Conservation (phyloP, 306 rosid species). For the Pachyrhizus erosus region DNA sequence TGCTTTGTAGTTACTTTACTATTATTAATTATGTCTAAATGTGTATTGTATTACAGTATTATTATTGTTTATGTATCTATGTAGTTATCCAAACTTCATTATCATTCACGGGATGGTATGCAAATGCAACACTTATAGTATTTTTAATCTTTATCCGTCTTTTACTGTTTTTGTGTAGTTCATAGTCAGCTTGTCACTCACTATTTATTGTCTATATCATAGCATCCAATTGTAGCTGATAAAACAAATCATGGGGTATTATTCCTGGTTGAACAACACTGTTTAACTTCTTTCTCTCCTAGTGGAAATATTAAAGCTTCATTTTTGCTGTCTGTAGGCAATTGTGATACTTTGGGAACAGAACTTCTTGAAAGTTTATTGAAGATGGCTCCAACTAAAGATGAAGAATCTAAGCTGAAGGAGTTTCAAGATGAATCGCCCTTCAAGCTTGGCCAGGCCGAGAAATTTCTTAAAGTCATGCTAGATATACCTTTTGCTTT, state of each 20-base stretch:
- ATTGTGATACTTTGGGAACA: conserved; percentile 75
- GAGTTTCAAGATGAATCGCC: conserved; percentile 83
- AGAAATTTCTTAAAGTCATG: conserved; percentile 86
- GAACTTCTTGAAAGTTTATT: conserved; percentile 87
- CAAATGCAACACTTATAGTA: neutral
- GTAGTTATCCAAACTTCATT: neutral
- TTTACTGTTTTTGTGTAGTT: neutral
- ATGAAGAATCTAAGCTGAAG: conserved; percentile 75
- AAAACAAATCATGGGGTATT: neutral
- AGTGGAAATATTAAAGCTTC: conserved; percentile 8
- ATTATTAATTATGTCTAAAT: neutral
- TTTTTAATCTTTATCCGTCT: conserved; percentile 3
- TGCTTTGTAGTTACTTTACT: neutral
- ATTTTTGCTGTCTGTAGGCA: conserved; percentile 58
- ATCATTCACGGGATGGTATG: neutral
- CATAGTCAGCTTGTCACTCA: neutral
- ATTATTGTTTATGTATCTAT: neutral
- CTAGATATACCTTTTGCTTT: conserved; percentile 92
- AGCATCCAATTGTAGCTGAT: neutral
- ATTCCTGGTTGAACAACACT: conserved; percentile 10
- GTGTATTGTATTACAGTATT: neutral
- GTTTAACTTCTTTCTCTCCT: conserved; percentile 3
- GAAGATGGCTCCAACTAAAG: conserved; percentile 93
- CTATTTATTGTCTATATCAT: neutral
- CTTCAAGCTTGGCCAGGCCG: conserved; percentile 88